Percentiles rank a stretch among this genome's conserved stretches.
These are phyloP conservation scores for Thecamonas trahens DNA, from an alignment of 78 protist species.

Conservation along the genomic window DNA sequence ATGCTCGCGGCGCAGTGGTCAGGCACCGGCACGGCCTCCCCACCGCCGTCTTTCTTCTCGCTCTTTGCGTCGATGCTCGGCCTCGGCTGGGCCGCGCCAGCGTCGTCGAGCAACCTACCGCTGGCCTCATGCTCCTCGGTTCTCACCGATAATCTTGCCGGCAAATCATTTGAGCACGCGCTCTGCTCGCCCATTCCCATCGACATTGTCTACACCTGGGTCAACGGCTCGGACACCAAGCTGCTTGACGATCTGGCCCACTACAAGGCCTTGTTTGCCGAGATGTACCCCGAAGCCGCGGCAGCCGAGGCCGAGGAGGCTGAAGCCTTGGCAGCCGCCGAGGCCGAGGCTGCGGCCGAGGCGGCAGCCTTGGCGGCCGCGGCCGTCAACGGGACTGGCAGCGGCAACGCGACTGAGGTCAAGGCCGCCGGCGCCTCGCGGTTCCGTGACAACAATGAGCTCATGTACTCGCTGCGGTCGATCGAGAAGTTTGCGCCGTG, in stretches of 20 bases:
- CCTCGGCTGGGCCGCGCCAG: neutral
- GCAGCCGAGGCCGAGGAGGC: too few species aligned
- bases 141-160: neutral
- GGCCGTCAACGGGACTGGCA: too few species aligned
- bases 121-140: neutral
- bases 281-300: too few species aligned
- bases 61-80: neutral
- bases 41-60: neutral
- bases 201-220: constrained; percentile 96
- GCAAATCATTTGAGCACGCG: neutral
- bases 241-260: too few species aligned
- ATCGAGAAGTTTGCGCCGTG: constrained; percentile 84
- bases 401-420: too few species aligned
- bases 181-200: constrained; percentile 39
- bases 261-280: too few species aligned
- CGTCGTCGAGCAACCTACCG: neutral
- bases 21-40: neutral
- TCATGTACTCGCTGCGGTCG: constrained; percentile 85
- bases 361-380: too few species aligned
- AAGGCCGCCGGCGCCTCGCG: too few species aligned
- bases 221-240: constrained; percentile 88
- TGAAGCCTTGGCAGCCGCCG: too few species aligned
- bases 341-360: too few species aligned
- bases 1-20: neutral
- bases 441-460: constrained; percentile 76